Evolutionary conservation across 805 yeast genomes (phyloP), one percentile per base, ranked within the genome.

Genomic region (Nadsonia fulvescens): DNA sequence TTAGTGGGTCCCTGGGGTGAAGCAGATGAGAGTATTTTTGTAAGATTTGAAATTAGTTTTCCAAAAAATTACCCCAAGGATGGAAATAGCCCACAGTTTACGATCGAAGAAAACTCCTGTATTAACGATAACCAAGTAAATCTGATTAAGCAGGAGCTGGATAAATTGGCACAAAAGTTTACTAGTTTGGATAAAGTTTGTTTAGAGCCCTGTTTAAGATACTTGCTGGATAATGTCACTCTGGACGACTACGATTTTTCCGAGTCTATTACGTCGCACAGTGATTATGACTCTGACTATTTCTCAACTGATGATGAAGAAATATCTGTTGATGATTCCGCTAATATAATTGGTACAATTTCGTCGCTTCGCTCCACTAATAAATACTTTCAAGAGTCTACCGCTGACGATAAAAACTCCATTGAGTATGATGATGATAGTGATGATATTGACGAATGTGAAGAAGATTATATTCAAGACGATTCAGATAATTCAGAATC

Each of bases 61-160:
- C 93, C 94, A 0, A 46, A 56, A 15, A 54, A 51, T 2, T 89
- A 86, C 42, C 96, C 96, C 0, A 51, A 50, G 2, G 49, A 59
- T 6, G 61, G n/a, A n/a, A n/a, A n/a, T n/a, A n/a, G 53, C 9
- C 74, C 83, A 8, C 46, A 45, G 8, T 74, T 77, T 37, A 57
- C 54, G 10, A 64, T 86, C 19, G 95, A 86, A 44, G 86, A 77
- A 32, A 79, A 79, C 19, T 72, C 72, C 28, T 86, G 77, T 20
- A 42, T 81, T 16, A 52, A 62, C 0, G 43, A 56, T 1, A 58
- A 53, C 1, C 59, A 63, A 13, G 53, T 64, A 15, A 53, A 53
- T 13, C 70, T 62, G 17, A 65, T 86, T 39, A 38, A 63, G 10
- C 39, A 44, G 3, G 59, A 54, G 14, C 46, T 86, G 19, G 53